phyloP scores from a whole-genome alignment of 768 basidiomycete genomes.

The Porpolomopsis calyptriformis region DNA sequence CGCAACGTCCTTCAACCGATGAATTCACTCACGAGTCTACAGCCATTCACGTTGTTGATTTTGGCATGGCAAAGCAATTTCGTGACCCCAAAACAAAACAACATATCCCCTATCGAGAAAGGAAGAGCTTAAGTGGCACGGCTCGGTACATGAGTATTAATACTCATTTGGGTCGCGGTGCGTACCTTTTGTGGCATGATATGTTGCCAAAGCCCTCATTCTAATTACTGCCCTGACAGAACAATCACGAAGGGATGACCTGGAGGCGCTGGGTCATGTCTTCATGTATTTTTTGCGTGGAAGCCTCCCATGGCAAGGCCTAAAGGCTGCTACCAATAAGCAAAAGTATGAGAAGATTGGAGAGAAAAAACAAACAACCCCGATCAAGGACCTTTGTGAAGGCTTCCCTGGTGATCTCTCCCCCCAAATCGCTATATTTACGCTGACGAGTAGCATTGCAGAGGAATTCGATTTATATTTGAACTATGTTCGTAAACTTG shows the following conservation, averaged over 20 bases:
- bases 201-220: constrained; percentile 6
- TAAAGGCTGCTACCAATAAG: constrained; percentile 99
- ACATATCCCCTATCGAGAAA: constrained; percentile 97
- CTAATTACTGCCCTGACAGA: constrained; percentile 31
- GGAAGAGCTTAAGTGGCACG: constrained; percentile 94
- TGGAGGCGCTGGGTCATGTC: constrained; percentile 98
- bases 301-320: constrained; percentile 96
- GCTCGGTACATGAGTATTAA: constrained; percentile 99
- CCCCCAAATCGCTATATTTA: not conserved
- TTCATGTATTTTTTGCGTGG: constrained; percentile 99
- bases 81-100: constrained; percentile 99
- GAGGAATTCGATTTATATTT: constrained; percentile 99
- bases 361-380: constrained; percentile 98
- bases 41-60: constrained; percentile 94
- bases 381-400: constrained; percentile 94
- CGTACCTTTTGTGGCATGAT: constrained; percentile 13
- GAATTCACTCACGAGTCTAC: constrained; percentile 9
- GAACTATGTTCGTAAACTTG: constrained; percentile 97
- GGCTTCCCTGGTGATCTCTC: constrained; percentile 70
- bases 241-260: constrained; percentile 90
- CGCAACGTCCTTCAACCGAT: constrained; percentile 1
- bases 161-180: constrained; percentile 94
- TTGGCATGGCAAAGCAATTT: constrained; percentile 99
- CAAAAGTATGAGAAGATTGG: constrained; percentile 99
- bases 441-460: constrained; percentile 20